Evolutionary conservation across 2,329 filamentous ascomycete genomes (phyloP), one percentile per base, ranked within the genome.

Genomic region (Xenoacremonium recifei): DNA sequence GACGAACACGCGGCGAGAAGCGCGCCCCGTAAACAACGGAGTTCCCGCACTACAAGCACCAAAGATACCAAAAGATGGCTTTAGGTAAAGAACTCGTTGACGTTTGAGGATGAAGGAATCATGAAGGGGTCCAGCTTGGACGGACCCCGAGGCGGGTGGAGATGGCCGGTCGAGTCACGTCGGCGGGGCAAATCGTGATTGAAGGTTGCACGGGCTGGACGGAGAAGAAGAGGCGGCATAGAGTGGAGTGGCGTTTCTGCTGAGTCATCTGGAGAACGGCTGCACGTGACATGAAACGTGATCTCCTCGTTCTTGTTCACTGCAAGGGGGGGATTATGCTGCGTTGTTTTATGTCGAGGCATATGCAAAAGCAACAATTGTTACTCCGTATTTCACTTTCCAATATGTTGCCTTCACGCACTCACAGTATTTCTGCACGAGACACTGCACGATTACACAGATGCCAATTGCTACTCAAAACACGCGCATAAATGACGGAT

Each of bases 161-260:
- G 51, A 49, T 53, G 55, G 48, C 47, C 51, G 47, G 37, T 31
- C 49, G 61, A 65, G 62, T 66, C 60, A 63, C 57, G 32, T 20
- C 54, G 49, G 61, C 60, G 63, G 63, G 63, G 62, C 63, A 61
- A 61, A 60, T 63, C 49, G 60, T 60, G 58, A 63, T 51, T n/a
- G 54, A 51, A 59, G 47, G 52, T 50, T 48, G 44, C 5, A 36
- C 45, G 37, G 47, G 39, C 41, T 39, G 40, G 37, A 39, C 44
- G 39, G 42, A 38, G 9, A 9, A 44, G 35, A 44, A n/a, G n/a
- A n/a, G 47, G 39, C 41, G 40, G 40, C 39, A 39, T 42, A 40
- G 42, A 38, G 9, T 27, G 47, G 35, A 44, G 46, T 50, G 53
- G 48, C 45, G 40, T 47, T 51, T 40, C 34, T 20, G 9, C 34